Conservation (phyloP, 805 yeast species). For the Candida fluviatilis region DNA sequence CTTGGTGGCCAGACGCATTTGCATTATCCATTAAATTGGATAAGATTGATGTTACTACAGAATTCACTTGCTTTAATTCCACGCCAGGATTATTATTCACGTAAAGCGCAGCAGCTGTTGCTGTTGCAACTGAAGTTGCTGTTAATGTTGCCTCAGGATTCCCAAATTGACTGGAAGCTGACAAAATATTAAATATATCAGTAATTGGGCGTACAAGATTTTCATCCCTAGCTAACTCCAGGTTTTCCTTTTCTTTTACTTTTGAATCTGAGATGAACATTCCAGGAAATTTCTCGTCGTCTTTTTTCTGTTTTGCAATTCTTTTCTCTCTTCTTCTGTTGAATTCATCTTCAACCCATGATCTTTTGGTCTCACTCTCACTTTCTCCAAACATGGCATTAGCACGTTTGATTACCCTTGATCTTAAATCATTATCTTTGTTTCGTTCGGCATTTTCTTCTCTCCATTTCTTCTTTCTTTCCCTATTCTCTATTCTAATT, state of each 20-base stretch:
- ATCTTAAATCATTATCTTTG: conserved; percentile 81
- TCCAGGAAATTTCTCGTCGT: conserved; percentile 11
- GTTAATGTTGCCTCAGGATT: conserved; percentile 29
- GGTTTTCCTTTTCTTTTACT: conserved; percentile 16
- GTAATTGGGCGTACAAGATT: conserved; percentile 21
- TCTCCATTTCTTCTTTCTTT: conserved; percentile 80
- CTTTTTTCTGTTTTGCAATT: conserved; percentile 40
- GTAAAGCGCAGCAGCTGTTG: conserved; percentile 36
- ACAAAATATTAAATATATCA: conserved; percentile 34
- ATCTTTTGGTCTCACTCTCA: conserved; percentile 45
- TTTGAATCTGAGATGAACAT: conserved; percentile 7
- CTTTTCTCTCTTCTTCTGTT: conserved; percentile 60
- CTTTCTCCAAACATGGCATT: conserved; percentile 57
- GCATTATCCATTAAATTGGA: conserved; percentile 20
- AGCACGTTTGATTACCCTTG: conserved; percentile 75
- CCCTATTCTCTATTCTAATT: conserved; percentile 64
- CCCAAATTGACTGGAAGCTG: conserved; percentile 27
- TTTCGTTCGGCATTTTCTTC: conserved; percentile 75
- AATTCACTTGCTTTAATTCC: conserved; percentile 19
- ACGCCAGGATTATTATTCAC: conserved; percentile 18
- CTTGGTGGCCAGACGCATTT: conserved; percentile 17
- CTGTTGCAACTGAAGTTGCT: conserved; percentile 34
- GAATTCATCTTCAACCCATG: conserved; percentile 78
- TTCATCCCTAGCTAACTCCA: conserved; percentile 18
- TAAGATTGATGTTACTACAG: conserved; percentile 19